phyloP scores from a whole-genome alignment of 257 asterid species.

The Penstemon newberryi region DNA sequence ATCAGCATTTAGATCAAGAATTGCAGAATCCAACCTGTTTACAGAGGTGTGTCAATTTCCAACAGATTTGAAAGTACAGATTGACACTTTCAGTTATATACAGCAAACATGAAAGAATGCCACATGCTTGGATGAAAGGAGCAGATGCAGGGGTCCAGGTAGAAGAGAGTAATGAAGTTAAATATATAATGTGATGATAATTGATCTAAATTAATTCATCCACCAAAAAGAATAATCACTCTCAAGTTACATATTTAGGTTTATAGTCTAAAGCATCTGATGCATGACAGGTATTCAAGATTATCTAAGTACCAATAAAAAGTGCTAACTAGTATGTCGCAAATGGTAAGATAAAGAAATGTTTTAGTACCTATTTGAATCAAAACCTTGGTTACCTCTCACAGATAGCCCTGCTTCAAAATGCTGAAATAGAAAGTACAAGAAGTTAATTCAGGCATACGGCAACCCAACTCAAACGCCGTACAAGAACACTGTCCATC shows the following conservation, averaged over 20 bases:
- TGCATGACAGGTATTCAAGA: constrained; percentile 14
- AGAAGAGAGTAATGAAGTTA: no score
- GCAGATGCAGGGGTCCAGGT: no score
- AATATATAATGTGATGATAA: no score
- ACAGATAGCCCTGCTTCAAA: constrained; percentile 91
- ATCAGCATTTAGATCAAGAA: constrained; percentile 90
- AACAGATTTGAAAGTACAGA: background rate
- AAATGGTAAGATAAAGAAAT: constrained; percentile 7
- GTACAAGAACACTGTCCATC: background rate
- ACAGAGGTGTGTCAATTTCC: constrained; percentile 16
- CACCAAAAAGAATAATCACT: no score
- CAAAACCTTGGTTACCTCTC: constrained; percentile 65
- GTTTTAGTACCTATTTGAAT: constrained; percentile 59
- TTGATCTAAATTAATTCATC: no score
- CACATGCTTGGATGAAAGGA: no score
- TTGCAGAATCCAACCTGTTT: constrained; percentile 85
- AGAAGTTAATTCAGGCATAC: constrained; percentile 26
- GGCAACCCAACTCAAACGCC: constrained; percentile 9
- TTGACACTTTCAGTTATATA: background rate
- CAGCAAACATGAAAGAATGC: no score
- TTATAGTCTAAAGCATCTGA: background rate
- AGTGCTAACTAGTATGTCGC: constrained; percentile 2
- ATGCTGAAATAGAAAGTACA: constrained; percentile 61
- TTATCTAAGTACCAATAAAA: background rate
- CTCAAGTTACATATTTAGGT: background rate